Evolutionary conservation across 129 eudicot genomes (phyloP).

Genomic region (Escallonia herrerae): DNA sequence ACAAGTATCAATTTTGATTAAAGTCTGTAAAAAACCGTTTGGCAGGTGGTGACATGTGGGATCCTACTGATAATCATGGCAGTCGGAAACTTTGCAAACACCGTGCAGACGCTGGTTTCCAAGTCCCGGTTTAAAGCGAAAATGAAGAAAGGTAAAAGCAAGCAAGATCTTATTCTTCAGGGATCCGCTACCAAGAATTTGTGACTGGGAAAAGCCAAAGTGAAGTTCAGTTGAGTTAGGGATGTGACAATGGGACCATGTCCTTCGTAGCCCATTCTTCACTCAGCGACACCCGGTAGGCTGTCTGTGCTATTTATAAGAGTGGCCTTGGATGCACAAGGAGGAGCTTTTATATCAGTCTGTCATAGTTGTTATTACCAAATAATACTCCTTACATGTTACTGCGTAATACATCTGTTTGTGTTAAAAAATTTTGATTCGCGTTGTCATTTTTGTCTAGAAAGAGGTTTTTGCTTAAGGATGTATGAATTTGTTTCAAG

Average conservation of each 20-base stretch:
- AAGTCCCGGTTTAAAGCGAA: constrained; percentile 86
- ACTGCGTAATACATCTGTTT: no score
- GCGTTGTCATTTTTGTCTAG: no score
- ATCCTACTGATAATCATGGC: constrained; percentile 84
- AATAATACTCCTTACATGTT: no score
- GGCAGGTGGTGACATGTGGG: constrained; percentile 73
- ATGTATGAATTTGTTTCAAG: no score
- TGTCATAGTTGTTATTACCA: no score
- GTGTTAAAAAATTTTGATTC: no score
- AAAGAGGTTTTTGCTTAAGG: no score
- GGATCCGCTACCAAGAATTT: constrained; percentile 20
- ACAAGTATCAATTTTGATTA: neutral
- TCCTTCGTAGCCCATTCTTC: no score
- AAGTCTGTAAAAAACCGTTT: neutral
- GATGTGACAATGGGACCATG: neutral
- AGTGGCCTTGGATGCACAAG: no score
- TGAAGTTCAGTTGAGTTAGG: neutral
- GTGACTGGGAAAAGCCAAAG: constrained; percentile 1
- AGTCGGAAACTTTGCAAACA: constrained; percentile 79
- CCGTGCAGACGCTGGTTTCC: constrained; percentile 64
- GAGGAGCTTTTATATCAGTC: no score
- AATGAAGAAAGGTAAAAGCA: constrained; percentile 62
- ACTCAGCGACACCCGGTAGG: no score
- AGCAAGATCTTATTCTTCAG: constrained; percentile 36
- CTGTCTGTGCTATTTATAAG: no score